Conservation (phyloP, 148 eudicot genomes). For the Heliamphora exappendiculata region DNA sequence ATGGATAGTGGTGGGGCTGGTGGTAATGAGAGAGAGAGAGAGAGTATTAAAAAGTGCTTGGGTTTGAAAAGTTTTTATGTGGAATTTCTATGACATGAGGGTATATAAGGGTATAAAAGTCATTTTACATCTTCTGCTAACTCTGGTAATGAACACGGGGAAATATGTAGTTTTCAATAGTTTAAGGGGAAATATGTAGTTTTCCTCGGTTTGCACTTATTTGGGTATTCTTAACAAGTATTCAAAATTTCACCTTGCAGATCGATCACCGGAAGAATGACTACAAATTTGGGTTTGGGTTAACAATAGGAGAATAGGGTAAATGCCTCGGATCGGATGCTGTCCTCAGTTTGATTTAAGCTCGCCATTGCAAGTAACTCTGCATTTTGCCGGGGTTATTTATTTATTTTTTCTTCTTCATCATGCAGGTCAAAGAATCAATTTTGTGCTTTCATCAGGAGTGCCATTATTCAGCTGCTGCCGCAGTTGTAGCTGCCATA, state of each 20-base stretch:
- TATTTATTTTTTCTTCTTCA: neutral
- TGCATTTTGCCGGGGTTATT: neutral
- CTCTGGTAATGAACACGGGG: no score
- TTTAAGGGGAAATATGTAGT: no score
- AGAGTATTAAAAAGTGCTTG: no score
- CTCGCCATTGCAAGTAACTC: constrained; percentile 3
- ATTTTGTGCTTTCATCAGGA: constrained; percentile 14
- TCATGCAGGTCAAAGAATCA: constrained; percentile 11
- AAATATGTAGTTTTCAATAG: no score
- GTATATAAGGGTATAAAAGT: no score
- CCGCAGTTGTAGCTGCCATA: constrained; percentile 2
- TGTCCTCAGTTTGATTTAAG: constrained; percentile 7
- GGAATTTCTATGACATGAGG: no score
- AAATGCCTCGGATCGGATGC: constrained; percentile 4
- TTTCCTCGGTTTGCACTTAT: neutral
- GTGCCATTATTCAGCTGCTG: constrained; percentile 4
- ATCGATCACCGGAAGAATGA: constrained; percentile 34
- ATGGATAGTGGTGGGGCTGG: no score
- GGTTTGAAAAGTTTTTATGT: no score
- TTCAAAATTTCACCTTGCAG: constrained; percentile 15
- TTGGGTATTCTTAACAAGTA: neutral
- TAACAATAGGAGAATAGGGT: constrained; percentile 32
- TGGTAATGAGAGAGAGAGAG: no score
- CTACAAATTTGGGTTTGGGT: constrained; percentile 34
- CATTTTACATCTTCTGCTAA: no score